Conservation (phyloP, 2,329 filamentous ascomycete species). For the Colletotrichum limetticola region DNA sequence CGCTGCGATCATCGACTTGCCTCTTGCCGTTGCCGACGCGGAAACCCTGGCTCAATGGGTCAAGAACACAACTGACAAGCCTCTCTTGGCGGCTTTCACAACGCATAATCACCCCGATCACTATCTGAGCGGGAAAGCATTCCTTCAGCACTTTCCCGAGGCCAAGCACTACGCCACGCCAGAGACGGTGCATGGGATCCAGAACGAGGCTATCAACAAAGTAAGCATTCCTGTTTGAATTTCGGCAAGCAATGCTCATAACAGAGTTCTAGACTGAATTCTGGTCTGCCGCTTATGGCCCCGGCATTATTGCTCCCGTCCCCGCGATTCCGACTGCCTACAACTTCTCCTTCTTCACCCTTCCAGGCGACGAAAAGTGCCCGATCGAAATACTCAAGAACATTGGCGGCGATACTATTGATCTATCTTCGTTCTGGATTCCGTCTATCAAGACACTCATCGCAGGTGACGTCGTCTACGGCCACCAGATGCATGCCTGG, state of each 20-base stretch:
- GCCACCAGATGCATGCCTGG: conserved; percentile 27
- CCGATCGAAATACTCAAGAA: conserved; percentile 18
- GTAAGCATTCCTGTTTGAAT: not conserved
- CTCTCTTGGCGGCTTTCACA: conserved; percentile 16
- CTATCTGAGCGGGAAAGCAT: conserved; percentile 26
- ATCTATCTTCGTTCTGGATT: conserved; percentile 26
- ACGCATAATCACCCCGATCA: conserved; percentile 28
- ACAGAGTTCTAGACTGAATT: not conserved
- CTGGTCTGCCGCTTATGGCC: conserved; percentile 2
- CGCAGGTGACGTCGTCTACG: conserved; percentile 24
- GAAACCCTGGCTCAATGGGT: conserved; percentile 9
- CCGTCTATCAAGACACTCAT: conserved; percentile 18
- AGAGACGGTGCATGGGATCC: not conserved
- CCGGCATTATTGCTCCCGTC: not conserved
- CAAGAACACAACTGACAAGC: conserved; percentile 24
- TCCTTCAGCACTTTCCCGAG: conserved; percentile 20
- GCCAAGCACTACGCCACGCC: conserved; percentile 26
- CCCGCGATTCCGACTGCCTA: conserved; percentile 22
- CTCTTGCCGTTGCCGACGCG: conserved; percentile 6
- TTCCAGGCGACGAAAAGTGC: conserved; percentile 16
- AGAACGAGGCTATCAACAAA: conserved; percentile 13
- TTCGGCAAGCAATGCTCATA: not conserved
- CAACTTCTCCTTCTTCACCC: conserved; percentile 25
- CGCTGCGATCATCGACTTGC: conserved; percentile 22
- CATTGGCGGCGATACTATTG: conserved; percentile 21